Percentiles rank a stretch among this genome's conserved stretches.
These are phyloP conservation scores for Acanthamoeba sp. DNA, from an alignment of 208 protist species.

Conservation along the genomic window DNA sequence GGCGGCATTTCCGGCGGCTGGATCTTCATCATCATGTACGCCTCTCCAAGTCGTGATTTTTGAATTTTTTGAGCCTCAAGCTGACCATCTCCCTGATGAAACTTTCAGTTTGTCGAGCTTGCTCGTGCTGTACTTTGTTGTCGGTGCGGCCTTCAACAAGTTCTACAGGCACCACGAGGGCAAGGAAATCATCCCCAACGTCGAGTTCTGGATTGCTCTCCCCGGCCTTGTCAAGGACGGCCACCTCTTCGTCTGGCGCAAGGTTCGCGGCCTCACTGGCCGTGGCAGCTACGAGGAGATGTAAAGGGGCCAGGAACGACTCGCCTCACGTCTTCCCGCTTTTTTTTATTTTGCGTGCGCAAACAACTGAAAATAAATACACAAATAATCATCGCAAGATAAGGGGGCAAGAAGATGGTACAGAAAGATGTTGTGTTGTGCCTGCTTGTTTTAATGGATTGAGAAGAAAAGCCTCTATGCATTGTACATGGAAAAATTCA, in stretches of 20 bases:
- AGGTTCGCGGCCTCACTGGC: constrained; percentile 23
- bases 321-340: neutral
- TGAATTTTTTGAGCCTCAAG: neutral
- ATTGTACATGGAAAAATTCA: no score
- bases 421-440: neutral
- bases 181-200: constrained; percentile 66
- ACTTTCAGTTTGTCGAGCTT: neutral
- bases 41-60: neutral
- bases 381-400: neutral
- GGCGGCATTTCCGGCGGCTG: constrained; percentile 48
- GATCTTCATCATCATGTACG: constrained; percentile 77
- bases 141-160: constrained; percentile 63
- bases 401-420: neutral
- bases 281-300: constrained; percentile 42
- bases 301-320: neutral
- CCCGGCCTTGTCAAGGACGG: constrained; percentile 74
- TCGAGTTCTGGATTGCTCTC: constrained; percentile 62
- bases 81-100: neutral
- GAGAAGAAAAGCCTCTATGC: no score
- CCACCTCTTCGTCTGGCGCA: constrained; percentile 48
- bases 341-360: no score
- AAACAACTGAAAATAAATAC: no score
- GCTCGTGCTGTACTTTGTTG: constrained; percentile 50
- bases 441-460: no score
- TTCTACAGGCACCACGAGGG: constrained; percentile 49